Percentiles rank a stretch among this genome's conserved stretches.
These are phyloP conservation scores for Dothistroma septosporum DNA, from an alignment of 2,329 filamentous ascomycete genomes.

Conservation along the genomic window DNA sequence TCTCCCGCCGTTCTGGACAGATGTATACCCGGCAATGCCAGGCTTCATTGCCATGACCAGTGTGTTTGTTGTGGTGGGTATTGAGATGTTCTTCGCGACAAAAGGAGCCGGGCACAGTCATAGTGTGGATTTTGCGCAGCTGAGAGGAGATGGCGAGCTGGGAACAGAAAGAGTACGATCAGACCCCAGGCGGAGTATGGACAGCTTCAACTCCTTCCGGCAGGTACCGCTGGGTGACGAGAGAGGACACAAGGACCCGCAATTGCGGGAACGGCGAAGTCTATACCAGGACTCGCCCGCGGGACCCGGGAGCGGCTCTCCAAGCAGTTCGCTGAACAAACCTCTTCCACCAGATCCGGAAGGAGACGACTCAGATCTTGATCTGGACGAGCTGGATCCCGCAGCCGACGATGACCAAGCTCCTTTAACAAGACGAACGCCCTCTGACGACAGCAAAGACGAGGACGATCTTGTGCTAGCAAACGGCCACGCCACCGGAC, in stretches of 20 bases:
- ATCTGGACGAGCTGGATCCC: slow-evolving; percentile 35
- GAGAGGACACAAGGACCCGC: slow-evolving; percentile 12
- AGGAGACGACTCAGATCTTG: slow-evolving; percentile 32
- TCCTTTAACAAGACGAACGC: slow-evolving; percentile 22
- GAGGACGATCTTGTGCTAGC: slow-evolving; percentile 9
- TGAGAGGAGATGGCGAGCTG: slow-evolving; percentile 24
- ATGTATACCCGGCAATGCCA: slow-evolving; percentile 73
- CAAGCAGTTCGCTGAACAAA: slow-evolving; percentile 26
- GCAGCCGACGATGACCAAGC: slow-evolving; percentile 19
- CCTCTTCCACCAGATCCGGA: slow-evolving; percentile 31
- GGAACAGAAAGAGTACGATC: slow-evolving; percentile 13
- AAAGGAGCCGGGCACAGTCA: slow-evolving; percentile 59
- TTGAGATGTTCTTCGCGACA: slow-evolving; percentile 86
- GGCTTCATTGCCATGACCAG: slow-evolving; percentile 78
- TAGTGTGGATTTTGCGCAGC: slow-evolving; percentile 36
- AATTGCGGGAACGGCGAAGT: slow-evolving; percentile 20
- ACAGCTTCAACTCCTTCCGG: slow-evolving; percentile 29
- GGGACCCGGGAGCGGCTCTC: slow-evolving; percentile 10
- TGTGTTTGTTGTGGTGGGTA: slow-evolving; percentile 73
- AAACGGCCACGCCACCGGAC: slow-evolving; percentile 16
- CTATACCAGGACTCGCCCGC: slow-evolving; percentile 19
- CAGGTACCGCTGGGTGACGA: slow-evolving; percentile 23
- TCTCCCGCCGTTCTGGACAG: slow-evolving; percentile 73
- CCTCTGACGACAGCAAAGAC: slow-evolving; percentile 13
- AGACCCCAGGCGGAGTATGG: slow-evolving; percentile 16